Conservation (phyloP, 495 filamentous ascomycete species). For the Podospora australis region DNA sequence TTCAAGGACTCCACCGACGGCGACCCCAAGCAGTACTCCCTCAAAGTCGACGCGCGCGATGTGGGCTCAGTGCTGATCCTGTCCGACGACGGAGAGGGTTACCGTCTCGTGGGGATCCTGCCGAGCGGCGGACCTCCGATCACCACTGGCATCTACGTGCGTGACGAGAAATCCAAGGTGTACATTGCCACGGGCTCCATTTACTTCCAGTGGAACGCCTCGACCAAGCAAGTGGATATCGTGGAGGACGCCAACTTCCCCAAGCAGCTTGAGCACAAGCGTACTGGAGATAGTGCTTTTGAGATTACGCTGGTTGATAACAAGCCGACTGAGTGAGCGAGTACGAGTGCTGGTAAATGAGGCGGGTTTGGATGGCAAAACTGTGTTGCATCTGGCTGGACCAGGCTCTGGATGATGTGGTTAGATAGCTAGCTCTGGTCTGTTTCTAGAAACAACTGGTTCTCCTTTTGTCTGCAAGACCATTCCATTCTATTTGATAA, state of each 20-base stretch:
- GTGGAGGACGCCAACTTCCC: conserved; percentile 7
- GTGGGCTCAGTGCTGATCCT: not conserved
- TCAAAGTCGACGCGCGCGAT: conserved; percentile 2
- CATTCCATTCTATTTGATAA: no score
- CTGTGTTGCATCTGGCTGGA: no score
- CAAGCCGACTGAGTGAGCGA: conserved; percentile 1
- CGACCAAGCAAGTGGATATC: conserved; percentile 1
- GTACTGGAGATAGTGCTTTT: conserved; percentile 1
- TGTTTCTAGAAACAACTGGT: no score
- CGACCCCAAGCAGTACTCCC: not conserved
- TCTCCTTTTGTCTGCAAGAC: no score
- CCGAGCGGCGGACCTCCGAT: conserved; percentile 3
- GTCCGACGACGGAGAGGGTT: not conserved
- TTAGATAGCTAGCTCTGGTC: no score
- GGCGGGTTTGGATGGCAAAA: not conserved
- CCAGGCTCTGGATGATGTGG: no score
- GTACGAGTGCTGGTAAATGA: not conserved
- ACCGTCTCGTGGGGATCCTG: not conserved
- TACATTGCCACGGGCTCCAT: conserved; percentile 3
- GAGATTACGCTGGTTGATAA: conserved; percentile 7
- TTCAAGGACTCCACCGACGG: conserved; percentile 7
- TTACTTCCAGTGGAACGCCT: conserved; percentile 6
- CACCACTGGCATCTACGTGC: conserved; percentile 5
- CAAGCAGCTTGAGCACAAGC: conserved; percentile 1
- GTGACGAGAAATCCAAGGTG: not conserved